Conservation (phyloP, 2,329 filamentous ascomycete species). For the Metarhizium album region DNA sequence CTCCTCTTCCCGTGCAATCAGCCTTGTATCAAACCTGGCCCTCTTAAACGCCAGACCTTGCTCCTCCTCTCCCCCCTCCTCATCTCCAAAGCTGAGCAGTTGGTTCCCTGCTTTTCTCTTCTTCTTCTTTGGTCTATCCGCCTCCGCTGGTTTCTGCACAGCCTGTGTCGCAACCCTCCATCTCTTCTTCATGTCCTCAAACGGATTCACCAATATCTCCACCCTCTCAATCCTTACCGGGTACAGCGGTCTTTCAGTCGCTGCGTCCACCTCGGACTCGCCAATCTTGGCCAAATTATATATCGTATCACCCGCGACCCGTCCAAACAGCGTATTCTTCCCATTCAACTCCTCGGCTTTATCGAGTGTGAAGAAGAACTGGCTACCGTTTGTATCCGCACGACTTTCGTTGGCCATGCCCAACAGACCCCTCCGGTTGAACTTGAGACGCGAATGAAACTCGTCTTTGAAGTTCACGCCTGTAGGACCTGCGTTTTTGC, state of each 20-base stretch:
- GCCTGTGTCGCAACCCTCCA: conserved; percentile 43
- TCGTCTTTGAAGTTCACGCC: conserved; percentile 68
- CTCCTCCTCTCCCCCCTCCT: conserved; percentile 40
- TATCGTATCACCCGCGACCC: conserved; percentile 86
- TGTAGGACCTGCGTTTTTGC: conserved; percentile 46
- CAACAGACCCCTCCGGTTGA: conserved; percentile 78
- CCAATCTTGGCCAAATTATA: conserved; percentile 94
- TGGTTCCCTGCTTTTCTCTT: conserved; percentile 70
- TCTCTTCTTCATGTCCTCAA: conserved; percentile 68
- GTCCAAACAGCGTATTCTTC: conserved; percentile 88
- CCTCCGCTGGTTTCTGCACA: conserved; percentile 23
- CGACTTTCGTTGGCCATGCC: conserved; percentile 90
- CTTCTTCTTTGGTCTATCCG: conserved; percentile 46
- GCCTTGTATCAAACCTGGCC: conserved; percentile 66
- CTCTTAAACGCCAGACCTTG: conserved; percentile 57
- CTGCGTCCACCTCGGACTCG: conserved; percentile 70
- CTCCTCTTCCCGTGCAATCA: conserved; percentile 47
- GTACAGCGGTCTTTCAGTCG: conserved; percentile 75
- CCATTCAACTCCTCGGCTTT: conserved; percentile 76
- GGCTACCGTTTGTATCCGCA: conserved; percentile 76
- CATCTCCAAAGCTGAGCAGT: conserved; percentile 66
- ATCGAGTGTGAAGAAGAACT: conserved; percentile 92
- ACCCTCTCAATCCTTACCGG: conserved; percentile 65
- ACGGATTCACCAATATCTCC: conserved; percentile 73
- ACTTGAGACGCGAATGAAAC: conserved; percentile 84